Percentiles rank a stretch among this genome's conserved stretches.
phyloP scores from a whole-genome alignment of 805 yeast genomes.

The Lipomyces sp. region DNA sequence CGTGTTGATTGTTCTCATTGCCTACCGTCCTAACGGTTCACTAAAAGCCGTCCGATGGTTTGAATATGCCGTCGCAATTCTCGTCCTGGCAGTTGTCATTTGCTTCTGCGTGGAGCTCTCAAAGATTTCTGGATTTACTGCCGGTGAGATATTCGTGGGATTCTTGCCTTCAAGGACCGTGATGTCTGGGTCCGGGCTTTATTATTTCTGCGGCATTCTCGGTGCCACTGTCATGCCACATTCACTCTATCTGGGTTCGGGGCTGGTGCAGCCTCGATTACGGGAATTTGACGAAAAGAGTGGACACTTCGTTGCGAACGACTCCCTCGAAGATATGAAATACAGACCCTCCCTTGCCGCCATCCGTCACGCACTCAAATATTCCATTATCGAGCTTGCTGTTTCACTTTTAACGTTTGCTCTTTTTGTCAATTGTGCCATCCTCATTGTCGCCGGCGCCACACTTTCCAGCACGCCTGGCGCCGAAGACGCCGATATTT shows the following conservation, averaged over 20 bases:
- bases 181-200: constrained; percentile 64
- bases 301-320: constrained; percentile 52
- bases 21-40: constrained; percentile 83
- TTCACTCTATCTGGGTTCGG: constrained; percentile 80
- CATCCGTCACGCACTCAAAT: constrained; percentile 65
- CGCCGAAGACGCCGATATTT: constrained; percentile 71
- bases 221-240: constrained; percentile 98
- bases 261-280: constrained; percentile 80
- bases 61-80: constrained; percentile 72
- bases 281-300: constrained; percentile 69
- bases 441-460: constrained; percentile 76
- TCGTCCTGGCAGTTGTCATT: constrained; percentile 77
- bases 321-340: constrained; percentile 26
- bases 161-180: constrained; percentile 54
- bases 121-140: constrained; percentile 53
- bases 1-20: constrained; percentile 79
- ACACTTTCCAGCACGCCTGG: constrained; percentile 68
- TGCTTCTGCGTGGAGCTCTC: constrained; percentile 79
- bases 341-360: constrained; percentile 75
- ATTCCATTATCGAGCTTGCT: constrained; percentile 67
- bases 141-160: constrained; percentile 64
- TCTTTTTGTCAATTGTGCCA: constrained; percentile 79
- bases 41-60: constrained; percentile 72
- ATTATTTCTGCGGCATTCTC: constrained; percentile 75
- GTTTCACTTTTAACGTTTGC: constrained; percentile 76